Evolutionary conservation across 306 rosid species (phyloP), one percentile per base, ranked within the genome.

Genomic region (Notholithocarpus densiflorus): DNA sequence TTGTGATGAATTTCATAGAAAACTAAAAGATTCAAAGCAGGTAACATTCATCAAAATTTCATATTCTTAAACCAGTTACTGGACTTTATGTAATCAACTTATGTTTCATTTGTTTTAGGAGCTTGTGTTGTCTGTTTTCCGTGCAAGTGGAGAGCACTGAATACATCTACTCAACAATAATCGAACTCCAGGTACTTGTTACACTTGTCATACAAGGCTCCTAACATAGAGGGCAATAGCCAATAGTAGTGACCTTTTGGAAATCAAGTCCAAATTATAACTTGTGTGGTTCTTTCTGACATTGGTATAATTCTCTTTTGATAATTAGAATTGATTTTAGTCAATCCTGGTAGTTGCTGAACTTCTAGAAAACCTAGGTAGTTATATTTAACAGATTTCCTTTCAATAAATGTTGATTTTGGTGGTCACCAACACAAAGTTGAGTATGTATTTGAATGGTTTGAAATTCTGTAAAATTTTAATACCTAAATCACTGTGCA

Each of bases 11-110:
- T 94, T 94, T 84, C 57, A 68, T 21, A 73, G 69, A 76, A 88
- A 85, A 83, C 78, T 94, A 66, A 85, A 71, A 89, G 90, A 94
- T 82, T 86, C 97, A 20, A 94, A 94, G 93, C 88, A 89, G 97
- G 98, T 94, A 75, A 75, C 70, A 54, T 77, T 69, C 77, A 74
- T 83, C 78, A 48, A 23, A 14, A 80, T 69, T 61, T 72, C 75
- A 51, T 76, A 56, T 77, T 20, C 68, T 59, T 73, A 34, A 51
- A 37, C 72, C 29, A 56, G 70, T 72, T 60, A 66, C 69, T 71
- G 75, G 68, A 66, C 74, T 20, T 57, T 31, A 32, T 79, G 71
- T 57, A 80, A 71, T 78, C 40, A 76, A 45, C 81, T 74, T 77
- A 69, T 74, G 45, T 59, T 78, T 69, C 26, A 55, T 81, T 54